A percentile compares a stretch with the other conserved stretches of the same genome.
Conservation (phyloP, 2,329 filamentous ascomycete genomes). For the Fusarium sp. region DNA sequence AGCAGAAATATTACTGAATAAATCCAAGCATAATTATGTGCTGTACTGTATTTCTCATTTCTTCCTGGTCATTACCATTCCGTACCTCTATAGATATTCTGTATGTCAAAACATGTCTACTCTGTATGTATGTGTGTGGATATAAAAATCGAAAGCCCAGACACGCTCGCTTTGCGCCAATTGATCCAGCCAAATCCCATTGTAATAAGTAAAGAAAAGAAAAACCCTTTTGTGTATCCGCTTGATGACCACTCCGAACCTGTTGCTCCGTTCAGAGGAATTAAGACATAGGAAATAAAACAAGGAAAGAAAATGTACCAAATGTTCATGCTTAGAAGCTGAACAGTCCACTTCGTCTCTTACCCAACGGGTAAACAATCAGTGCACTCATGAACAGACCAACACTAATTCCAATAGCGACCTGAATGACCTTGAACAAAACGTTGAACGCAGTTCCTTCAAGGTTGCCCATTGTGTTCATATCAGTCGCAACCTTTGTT, state of each 20-base stretch:
- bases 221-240: slow-evolving; percentile 12
- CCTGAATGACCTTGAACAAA: slow-evolving; percentile 69
- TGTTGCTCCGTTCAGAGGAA: background rate
- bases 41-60: slow-evolving; percentile 18
- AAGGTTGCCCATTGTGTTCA: slow-evolving; percentile 48
- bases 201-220: background rate
- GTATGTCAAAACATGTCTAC: background rate
- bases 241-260: background rate
- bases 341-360: slow-evolving; percentile 68
- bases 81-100: slow-evolving; percentile 23
- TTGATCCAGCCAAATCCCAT: slow-evolving; percentile 12
- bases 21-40: background rate
- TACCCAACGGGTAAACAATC: slow-evolving; percentile 68
- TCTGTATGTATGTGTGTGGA: background rate
- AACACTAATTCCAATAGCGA: slow-evolving; percentile 72
- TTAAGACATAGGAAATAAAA: background rate
- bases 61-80: slow-evolving; percentile 26
- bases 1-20: background rate
- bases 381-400: slow-evolving; percentile 68
- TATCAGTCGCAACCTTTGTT: slow-evolving; percentile 48
- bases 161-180: slow-evolving; percentile 38
- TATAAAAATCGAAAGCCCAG: slow-evolving; percentile 12
- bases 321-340: slow-evolving; percentile 57
- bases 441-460: slow-evolving; percentile 66
- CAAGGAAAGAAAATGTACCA: background rate